Evolutionary conservation across 345 rosid genomes (phyloP).

Genomic region (Eutrema japonicum): DNA sequence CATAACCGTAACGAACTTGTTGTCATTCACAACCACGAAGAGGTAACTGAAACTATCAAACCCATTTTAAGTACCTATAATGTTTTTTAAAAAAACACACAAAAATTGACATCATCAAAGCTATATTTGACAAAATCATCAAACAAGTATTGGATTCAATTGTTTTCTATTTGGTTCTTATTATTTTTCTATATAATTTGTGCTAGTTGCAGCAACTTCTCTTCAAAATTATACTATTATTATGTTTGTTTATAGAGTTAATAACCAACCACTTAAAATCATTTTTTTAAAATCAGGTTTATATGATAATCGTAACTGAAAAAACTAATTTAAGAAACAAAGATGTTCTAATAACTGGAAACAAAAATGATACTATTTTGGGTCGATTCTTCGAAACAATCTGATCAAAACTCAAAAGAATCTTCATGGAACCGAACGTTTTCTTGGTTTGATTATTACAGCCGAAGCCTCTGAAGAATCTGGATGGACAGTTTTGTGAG

Average conservation of each 20-base stretch:
- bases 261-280: background rate
- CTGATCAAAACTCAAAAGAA: background rate
- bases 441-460: slow-evolving; percentile 42
- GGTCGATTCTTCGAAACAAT: background rate
- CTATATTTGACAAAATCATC: background rate
- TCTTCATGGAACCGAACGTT: background rate
- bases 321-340: background rate
- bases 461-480: slow-evolving; percentile 85
- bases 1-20: slow-evolving; percentile 99
- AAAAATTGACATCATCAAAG: background rate
- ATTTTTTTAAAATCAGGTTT: background rate
- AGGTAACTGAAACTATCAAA: slow-evolving; percentile 51
- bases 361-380: background rate
- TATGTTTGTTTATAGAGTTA: too few species aligned
- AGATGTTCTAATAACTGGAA: background rate
- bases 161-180: background rate
- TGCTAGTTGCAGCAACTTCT: background rate
- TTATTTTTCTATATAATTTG: background rate
- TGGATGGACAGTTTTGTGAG: slow-evolving; percentile 95
- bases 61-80: background rate
- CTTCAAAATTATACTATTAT: too few species aligned
- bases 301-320: background rate
- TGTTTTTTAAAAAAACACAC: background rate
- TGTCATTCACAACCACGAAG: slow-evolving; percentile 96
- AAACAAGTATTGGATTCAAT: background rate